phyloP scores from a whole-genome alignment of 2,329 filamentous ascomycete genomes.

The Exophiala sp. region DNA sequence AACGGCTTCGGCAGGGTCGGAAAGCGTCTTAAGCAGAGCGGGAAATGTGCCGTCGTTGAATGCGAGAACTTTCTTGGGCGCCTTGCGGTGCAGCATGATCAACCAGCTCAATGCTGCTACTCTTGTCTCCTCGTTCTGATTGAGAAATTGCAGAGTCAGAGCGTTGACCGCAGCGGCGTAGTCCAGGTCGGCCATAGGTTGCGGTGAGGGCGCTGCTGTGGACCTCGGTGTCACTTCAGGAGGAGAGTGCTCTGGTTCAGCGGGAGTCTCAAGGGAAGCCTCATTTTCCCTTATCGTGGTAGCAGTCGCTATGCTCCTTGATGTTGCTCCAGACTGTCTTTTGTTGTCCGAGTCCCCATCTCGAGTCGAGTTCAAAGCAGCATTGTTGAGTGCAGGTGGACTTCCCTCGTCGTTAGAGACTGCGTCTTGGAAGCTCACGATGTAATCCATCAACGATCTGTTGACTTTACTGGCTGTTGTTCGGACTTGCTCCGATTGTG shows the following conservation, averaged over 20 bases:
- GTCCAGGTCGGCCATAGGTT: slow-evolving; percentile 66
- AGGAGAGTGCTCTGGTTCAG: slow-evolving; percentile 14
- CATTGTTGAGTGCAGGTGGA: slow-evolving; percentile 38
- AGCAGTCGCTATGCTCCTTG: slow-evolving; percentile 34
- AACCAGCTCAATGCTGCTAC: slow-evolving; percentile 94
- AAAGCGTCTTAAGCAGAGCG: slow-evolving; percentile 90
- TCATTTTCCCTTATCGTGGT: slow-evolving; percentile 8
- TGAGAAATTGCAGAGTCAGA: slow-evolving; percentile 86
- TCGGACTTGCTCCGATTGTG: slow-evolving; percentile 82
- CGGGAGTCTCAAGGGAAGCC: slow-evolving; percentile 5
- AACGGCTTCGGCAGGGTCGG: slow-evolving; percentile 90
- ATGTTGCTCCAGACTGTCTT: slow-evolving; percentile 28
- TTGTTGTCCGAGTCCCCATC: slow-evolving; percentile 31
- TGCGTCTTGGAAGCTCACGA: slow-evolving; percentile 78
- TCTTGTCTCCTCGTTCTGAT: slow-evolving; percentile 93
- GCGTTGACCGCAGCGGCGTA: slow-evolving; percentile 93
- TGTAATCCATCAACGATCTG: slow-evolving; percentile 85
- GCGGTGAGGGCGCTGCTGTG: slow-evolving; percentile 45
- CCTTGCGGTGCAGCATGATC: slow-evolving; percentile 95
- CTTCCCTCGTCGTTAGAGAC: slow-evolving; percentile 30
- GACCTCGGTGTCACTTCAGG: slow-evolving; percentile 37
- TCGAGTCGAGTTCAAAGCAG: slow-evolving; percentile 34
- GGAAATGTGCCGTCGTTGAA: slow-evolving; percentile 98
- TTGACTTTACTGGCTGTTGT: slow-evolving; percentile 88
- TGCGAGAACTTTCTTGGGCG: slow-evolving; percentile 84